phyloP scores from a whole-genome alignment of 306 rosid species.

The Fragaria iinumae region DNA sequence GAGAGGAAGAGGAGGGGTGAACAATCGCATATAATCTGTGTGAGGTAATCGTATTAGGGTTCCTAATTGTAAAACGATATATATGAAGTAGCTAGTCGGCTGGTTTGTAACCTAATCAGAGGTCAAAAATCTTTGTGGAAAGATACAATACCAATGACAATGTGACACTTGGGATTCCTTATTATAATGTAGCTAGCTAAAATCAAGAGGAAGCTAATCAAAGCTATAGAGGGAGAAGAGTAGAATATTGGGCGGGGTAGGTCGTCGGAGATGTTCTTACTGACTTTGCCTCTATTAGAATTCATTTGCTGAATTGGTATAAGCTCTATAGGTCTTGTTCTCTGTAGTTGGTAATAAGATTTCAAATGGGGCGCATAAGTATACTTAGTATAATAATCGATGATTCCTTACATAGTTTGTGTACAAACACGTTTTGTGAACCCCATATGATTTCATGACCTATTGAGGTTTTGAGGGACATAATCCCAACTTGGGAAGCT shows the following conservation, averaged over 20 bases:
- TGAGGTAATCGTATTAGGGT: constrained; percentile 12
- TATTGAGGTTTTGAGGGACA: constrained; percentile 13
- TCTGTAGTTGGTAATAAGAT: background rate
- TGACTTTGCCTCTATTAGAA: constrained; percentile 26
- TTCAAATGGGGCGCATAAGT: background rate
- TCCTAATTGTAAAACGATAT: background rate
- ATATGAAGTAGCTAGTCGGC: constrained; percentile 23
- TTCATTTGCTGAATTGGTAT: constrained; percentile 12
- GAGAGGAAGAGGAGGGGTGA: background rate
- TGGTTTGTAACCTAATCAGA: constrained; percentile 22
- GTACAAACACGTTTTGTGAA: constrained; percentile 48
- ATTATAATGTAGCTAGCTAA: constrained; percentile 31
- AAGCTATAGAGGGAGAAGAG: constrained; percentile 21
- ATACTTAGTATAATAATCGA: background rate
- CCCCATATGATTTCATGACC: background rate
- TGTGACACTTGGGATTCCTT: constrained; percentile 38
- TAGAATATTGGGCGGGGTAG: constrained; percentile 60
- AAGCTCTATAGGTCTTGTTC: background rate
- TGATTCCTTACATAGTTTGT: constrained; percentile 19
- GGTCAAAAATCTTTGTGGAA: constrained; percentile 50
- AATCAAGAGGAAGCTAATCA: constrained; percentile 25
- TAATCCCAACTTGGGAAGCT: constrained; percentile 7
- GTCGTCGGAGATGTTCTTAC: constrained; percentile 31
- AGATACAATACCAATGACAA: constrained; percentile 52
- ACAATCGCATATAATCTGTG: constrained; percentile 1